phyloP scores from a whole-genome alignment of 2,329 filamentous ascomycete species.

The Akanthomyces uredinophilus region DNA sequence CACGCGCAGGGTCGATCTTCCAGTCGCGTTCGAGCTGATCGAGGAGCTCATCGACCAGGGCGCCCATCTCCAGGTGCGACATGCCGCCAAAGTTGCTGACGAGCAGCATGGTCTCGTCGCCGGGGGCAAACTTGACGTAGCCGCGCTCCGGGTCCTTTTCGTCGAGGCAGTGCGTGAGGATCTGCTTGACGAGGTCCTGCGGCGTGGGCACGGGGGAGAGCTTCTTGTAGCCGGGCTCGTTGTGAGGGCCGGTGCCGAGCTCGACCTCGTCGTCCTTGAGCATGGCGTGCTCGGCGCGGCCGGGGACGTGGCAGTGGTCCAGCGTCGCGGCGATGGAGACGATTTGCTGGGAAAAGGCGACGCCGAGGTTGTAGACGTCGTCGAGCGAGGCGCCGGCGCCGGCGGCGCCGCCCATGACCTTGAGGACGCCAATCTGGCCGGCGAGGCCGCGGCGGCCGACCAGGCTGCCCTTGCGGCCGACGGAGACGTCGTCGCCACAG shows the following conservation, averaged over 20 bases:
- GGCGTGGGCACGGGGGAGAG: conserved; percentile 47
- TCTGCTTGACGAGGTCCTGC: conserved; percentile 46
- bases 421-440: conserved; percentile 55
- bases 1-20: conserved; percentile 46
- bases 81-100: conserved; percentile 58
- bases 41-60: conserved; percentile 48
- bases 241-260: conserved; percentile 63
- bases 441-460: conserved; percentile 59
- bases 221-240: conserved; percentile 58
- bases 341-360: conserved; percentile 45
- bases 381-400: conserved; percentile 44
- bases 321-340: conserved; percentile 54
- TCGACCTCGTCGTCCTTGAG: conserved; percentile 50
- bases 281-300: conserved; percentile 42
- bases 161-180: conserved; percentile 58
- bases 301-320: conserved; percentile 57
- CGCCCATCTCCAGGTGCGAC: conserved; percentile 52
- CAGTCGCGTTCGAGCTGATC: conserved; percentile 43
- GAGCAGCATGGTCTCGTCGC: conserved; percentile 47
- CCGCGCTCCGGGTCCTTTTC: conserved; percentile 45
- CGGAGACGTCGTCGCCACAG: conserved; percentile 61
- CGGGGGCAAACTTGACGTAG: conserved; percentile 42
- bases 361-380: conserved; percentile 45
- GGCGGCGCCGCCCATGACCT: conserved; percentile 49
- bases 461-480: conserved; percentile 51